Conservation (phyloP, 169 alveolate species). For the Plasmodium blacklocki region DNA sequence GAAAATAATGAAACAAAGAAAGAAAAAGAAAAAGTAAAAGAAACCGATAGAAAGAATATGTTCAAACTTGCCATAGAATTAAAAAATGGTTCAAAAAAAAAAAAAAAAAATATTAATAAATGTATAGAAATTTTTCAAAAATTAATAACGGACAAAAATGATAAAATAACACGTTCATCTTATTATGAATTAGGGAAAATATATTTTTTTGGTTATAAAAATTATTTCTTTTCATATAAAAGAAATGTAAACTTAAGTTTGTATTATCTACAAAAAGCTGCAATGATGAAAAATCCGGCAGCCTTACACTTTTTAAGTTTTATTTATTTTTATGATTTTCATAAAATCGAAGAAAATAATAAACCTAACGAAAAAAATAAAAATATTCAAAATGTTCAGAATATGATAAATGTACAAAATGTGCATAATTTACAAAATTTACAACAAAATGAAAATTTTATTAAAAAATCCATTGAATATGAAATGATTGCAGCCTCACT, state of each 20-base stretch:
- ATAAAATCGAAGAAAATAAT: background rate
- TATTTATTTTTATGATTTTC: slow-evolving; percentile 61
- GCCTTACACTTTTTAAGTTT: slow-evolving; percentile 71
- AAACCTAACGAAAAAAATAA: background rate
- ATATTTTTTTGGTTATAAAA: slow-evolving; percentile 45
- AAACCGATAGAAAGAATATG: slow-evolving; percentile 6
- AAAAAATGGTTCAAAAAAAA: slow-evolving; percentile 55
- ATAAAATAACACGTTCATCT: slow-evolving; percentile 46
- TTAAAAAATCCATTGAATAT: slow-evolving; percentile 31
- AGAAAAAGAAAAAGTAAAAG: background rate
- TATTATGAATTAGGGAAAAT: slow-evolving; percentile 70
- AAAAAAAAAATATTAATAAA: slow-evolving; percentile 32
- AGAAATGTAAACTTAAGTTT: slow-evolving; percentile 59
- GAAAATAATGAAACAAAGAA: background rate
- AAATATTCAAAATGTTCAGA: background rate
- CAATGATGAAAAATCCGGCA: slow-evolving; percentile 49
- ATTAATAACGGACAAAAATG: slow-evolving; percentile 12
- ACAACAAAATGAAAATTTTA: background rate
- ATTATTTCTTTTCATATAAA: slow-evolving; percentile 42
- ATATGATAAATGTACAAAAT: background rate
- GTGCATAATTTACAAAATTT: background rate
- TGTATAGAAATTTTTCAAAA: slow-evolving; percentile 49
- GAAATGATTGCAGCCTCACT: slow-evolving; percentile 25
- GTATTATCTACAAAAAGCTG: slow-evolving; percentile 32
- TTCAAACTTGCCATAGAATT: slow-evolving; percentile 57